Percentiles rank a stretch among this genome's conserved stretches.
Evolutionary conservation across 106 monocot species (phyloP).

Genomic region (Dendrobium officinale): DNA sequence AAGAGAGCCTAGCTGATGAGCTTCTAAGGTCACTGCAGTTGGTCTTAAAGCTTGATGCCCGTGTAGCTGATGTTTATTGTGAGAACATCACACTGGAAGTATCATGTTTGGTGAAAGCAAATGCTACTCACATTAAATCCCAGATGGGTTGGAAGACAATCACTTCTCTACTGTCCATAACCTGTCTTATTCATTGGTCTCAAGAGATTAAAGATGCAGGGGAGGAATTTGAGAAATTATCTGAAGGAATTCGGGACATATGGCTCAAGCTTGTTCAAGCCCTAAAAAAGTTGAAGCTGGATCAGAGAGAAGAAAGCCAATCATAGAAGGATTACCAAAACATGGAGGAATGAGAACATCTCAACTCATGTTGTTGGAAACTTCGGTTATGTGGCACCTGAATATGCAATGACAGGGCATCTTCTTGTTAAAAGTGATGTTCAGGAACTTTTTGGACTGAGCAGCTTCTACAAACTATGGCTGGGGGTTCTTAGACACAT

Average conservation of each 20-base stretch:
- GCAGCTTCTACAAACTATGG: slow-evolving; percentile 58
- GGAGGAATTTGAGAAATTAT: slow-evolving; percentile 39
- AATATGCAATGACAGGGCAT: no score
- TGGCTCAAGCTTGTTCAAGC: slow-evolving; percentile 60
- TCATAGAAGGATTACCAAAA: slow-evolving; percentile 59
- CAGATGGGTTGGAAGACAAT: slow-evolving; percentile 67
- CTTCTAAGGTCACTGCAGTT: slow-evolving; percentile 62
- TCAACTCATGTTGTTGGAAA: no score
- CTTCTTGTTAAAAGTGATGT: no score
- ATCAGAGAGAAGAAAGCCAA: slow-evolving; percentile 61
- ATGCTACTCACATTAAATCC: slow-evolving; percentile 58
- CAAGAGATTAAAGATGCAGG: slow-evolving; percentile 35
- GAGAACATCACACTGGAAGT: slow-evolving; percentile 80
- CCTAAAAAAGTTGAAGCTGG: slow-evolving; percentile 34
- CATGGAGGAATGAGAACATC: slow-evolving; percentile 64
- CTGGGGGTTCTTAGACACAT: slow-evolving; percentile 46
- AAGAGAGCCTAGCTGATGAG: slow-evolving; percentile 63
- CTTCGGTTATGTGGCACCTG: no score
- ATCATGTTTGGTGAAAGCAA: slow-evolving; percentile 58
- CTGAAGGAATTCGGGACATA: slow-evolving; percentile 64
- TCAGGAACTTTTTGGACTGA: slow-evolving; percentile 33
- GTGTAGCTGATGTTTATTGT: slow-evolving; percentile 75
- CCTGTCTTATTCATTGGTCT: slow-evolving; percentile 49
- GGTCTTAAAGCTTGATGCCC: slow-evolving; percentile 75
- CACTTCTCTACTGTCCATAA: slow-evolving; percentile 44